Evolutionary conservation across 805 yeast genomes (phyloP).

Genomic region (Wickerhamiella galacta): DNA sequence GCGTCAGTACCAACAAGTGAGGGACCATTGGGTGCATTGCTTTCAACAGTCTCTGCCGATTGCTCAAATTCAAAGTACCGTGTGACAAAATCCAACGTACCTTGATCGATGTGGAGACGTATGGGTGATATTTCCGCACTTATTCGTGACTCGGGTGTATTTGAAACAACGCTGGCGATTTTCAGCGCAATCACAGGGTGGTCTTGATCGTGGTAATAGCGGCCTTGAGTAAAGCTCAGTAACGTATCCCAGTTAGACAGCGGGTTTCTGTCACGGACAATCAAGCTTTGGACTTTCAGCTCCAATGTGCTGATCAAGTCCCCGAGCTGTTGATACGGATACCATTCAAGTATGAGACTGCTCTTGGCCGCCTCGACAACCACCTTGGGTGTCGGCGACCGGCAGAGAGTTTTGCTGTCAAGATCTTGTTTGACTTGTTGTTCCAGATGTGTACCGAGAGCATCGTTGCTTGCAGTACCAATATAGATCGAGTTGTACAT

Average conservation of each 20-base stretch:
- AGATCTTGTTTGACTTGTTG: conserved; percentile 37
- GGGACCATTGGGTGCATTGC: conserved; percentile 1
- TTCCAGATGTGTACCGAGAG: conserved; percentile 22
- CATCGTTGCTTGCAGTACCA: conserved; percentile 24
- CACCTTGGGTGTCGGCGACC: conserved; percentile 14
- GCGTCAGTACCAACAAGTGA: conserved; percentile 12
- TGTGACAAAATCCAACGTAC: conserved; percentile 67
- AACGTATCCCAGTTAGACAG: conserved; percentile 77
- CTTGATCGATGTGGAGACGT: conserved; percentile 80
- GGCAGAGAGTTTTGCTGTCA: conserved; percentile 15
- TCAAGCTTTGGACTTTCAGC: conserved; percentile 36
- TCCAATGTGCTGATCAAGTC: conserved; percentile 29
- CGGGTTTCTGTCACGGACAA: conserved; percentile 59
- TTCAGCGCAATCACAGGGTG: background rate
- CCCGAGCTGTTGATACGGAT: conserved; percentile 14
- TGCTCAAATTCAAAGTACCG: conserved; percentile 61
- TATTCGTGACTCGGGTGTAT: conserved; percentile 6
- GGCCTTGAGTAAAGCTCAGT: background rate
- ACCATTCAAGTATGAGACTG: background rate
- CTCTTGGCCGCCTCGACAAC: background rate
- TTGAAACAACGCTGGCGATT: background rate
- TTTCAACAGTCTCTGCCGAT: no score
- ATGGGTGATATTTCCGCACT: conserved; percentile 40
- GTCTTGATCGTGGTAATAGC: conserved; percentile 2
- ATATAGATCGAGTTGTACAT: conserved; percentile 70